Base-by-base conservation (phyloP, 129 eudicot species). In the Saussurea involucrata region DNA sequence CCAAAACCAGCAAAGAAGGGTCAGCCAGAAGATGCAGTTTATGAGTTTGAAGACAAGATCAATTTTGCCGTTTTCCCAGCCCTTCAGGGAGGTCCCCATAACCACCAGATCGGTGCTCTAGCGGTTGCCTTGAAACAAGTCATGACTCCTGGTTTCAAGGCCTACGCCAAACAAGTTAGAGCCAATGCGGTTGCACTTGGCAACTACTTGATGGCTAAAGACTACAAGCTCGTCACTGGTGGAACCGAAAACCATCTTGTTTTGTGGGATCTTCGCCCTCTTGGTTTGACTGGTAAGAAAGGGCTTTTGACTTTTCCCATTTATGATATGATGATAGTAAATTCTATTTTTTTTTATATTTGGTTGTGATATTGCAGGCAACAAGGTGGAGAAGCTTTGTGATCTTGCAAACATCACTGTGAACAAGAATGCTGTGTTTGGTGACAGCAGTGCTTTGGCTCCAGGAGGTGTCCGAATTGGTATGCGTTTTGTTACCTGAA, bases 191-290 rank as follows among this genome's bases (percentile, higher is more conserved):
- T 94, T 73, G 97, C 99, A 8, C 76, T 95, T 40, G 99, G 96
- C 2, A 86, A 95, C 61, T 91, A 88, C 83, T 84, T 92, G 82
- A 95, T 92, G 96, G 66, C 89, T 86, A 89, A 91, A 78, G 97
- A 87, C 29, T 95, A 95, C 79, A 89, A 79, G 27, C 87, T 95
- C 29, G 99, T 95, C 53, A 91, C 99, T 0, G 91, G 90, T 74
- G 99, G 99, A 75, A 95, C 99, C 8, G 99, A 95, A 80, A 95
- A 95, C 84, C 99, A 95, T 90, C 91, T 95, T 66, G 99, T 95
- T 57, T 89, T 95, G 34, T 91, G 96, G 99, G 99, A 95, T 86
- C 96, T 95, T 78, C 96, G 98, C 60, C 97, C 98, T 66, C 97
- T 95, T 85, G 98, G 98, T 20, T 85, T 95, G 92, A 95, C 97